phyloP scores from a whole-genome alignment of 345 rosid species.

The Ceriops decandra region DNA sequence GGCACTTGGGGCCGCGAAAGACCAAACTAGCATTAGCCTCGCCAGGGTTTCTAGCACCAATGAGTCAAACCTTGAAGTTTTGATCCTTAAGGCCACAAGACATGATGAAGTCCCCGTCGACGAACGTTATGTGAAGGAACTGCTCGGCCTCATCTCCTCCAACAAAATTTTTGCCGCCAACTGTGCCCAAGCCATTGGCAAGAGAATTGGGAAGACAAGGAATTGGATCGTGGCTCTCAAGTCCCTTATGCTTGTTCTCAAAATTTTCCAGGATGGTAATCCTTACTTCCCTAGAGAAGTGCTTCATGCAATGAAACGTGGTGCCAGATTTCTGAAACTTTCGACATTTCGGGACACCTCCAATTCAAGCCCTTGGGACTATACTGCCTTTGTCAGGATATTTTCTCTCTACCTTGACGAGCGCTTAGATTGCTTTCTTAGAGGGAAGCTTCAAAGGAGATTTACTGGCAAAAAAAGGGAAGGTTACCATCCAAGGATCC shows the following conservation, averaged over 20 bases:
- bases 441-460: slow-evolving; percentile 58
- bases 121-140: slow-evolving; percentile 49
- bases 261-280: slow-evolving; percentile 75
- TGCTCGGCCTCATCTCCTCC: slow-evolving; percentile 49
- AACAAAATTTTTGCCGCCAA: slow-evolving; percentile 48
- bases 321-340: slow-evolving; percentile 69
- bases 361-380: slow-evolving; percentile 71
- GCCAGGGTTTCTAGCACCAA: slow-evolving; percentile 65
- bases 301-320: slow-evolving; percentile 65
- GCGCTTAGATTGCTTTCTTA: slow-evolving; percentile 60
- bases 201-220: slow-evolving; percentile 59
- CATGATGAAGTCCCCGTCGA: slow-evolving; percentile 68
- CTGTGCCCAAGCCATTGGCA: slow-evolving; percentile 58
- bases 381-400: slow-evolving; percentile 53
- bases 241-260: slow-evolving; percentile 69
- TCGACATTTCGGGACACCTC: slow-evolving; percentile 62
- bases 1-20: slow-evolving; percentile 84
- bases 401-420: slow-evolving; percentile 74
- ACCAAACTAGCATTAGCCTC: slow-evolving; percentile 80
- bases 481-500: not conserved
- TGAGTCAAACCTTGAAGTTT: slow-evolving; percentile 53
- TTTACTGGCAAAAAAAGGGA: slow-evolving; percentile 22
- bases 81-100: slow-evolving; percentile 75
- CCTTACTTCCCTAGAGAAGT: slow-evolving; percentile 73
- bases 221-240: slow-evolving; percentile 83